Evolutionary conservation across 2,329 filamentous ascomycete species (phyloP).

Genomic region (Taxawa tesnikishii): DNA sequence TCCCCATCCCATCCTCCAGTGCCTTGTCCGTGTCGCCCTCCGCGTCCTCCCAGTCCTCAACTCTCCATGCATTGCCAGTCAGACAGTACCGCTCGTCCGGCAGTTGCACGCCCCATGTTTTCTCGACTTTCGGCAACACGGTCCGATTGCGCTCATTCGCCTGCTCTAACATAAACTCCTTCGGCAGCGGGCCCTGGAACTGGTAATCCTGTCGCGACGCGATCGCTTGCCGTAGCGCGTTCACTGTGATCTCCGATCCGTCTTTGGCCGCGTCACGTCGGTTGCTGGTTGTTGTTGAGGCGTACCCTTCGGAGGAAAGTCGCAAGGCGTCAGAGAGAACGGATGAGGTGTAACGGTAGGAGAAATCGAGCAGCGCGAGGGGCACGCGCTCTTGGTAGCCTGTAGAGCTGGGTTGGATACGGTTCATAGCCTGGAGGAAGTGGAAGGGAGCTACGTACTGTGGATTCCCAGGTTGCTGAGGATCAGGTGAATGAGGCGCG

Average conservation of each 20-base stretch:
- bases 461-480: conserved; percentile 68
- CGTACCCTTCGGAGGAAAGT: conserved; percentile 56
- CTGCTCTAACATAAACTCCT: conserved; percentile 68
- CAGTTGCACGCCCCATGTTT: conserved; percentile 45
- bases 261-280: conserved; percentile 23
- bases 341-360: conserved; percentile 66
- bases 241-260: conserved; percentile 44
- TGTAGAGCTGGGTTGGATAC: too few relatives aligned
- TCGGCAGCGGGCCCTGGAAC: conserved; percentile 52
- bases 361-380: conserved; percentile 72
- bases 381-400: conserved; percentile 79
- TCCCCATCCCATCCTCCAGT: conserved; percentile 37
- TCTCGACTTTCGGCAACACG: conserved; percentile 44
- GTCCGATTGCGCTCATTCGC: conserved; percentile 58
- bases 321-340: conserved; percentile 61
- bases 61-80: conserved; percentile 42
- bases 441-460: too few relatives aligned
- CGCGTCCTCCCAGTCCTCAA: conserved; percentile 47
- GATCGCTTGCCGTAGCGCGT: conserved; percentile 62
- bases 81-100: conserved; percentile 52
- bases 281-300: conserved; percentile 15
- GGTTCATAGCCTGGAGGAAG: too few relatives aligned
- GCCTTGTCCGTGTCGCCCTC: conserved; percentile 34
- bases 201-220: conserved; percentile 55
- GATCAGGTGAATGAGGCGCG: conserved; percentile 67